Percentiles rank a stretch among this genome's conserved stretches.
Evolutionary conservation across 768 basidiomycete species (phyloP).

Genomic region (Gautieria morchelliformis): DNA sequence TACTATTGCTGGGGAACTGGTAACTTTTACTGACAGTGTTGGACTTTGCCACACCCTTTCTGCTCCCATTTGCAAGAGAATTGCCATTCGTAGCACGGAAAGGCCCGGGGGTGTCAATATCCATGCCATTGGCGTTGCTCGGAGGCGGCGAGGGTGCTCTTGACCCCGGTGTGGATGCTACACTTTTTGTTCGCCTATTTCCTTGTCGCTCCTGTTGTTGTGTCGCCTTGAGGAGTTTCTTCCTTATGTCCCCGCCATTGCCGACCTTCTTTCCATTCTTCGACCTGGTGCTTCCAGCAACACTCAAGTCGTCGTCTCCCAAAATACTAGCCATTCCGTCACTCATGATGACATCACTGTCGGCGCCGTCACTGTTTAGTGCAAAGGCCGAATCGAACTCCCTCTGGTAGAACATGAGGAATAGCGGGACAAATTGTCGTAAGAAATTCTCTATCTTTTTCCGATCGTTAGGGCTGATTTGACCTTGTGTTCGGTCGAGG

Average conservation of each 20-base stretch:
- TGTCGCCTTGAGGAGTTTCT: slow-evolving; percentile 56
- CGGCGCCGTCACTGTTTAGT: slow-evolving; percentile 18
- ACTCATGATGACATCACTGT: slow-evolving; percentile 36
- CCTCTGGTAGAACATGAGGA: slow-evolving; percentile 65
- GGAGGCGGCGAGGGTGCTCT: slow-evolving; percentile 40
- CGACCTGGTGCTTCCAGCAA: slow-evolving; percentile 11
- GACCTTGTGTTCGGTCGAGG: slow-evolving; percentile 78
- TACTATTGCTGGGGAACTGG: background rate
- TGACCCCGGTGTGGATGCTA: slow-evolving; percentile 47
- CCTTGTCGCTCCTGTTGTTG: slow-evolving; percentile 56
- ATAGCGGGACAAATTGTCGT: slow-evolving; percentile 64
- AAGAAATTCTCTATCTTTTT: slow-evolving; percentile 77
- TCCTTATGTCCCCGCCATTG: slow-evolving; percentile 55
- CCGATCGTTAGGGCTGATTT: slow-evolving; percentile 62
- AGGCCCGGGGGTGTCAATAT: background rate
- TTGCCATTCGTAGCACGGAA: background rate
- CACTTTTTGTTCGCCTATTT: slow-evolving; percentile 48
- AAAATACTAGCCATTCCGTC: slow-evolving; percentile 28
- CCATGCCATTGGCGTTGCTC: background rate
- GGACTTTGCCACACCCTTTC: background rate
- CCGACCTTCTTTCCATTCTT: slow-evolving; percentile 17
- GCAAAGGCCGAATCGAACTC: slow-evolving; percentile 59
- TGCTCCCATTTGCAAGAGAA: background rate
- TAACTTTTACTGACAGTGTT: background rate
- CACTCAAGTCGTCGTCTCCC: slow-evolving; percentile 31